Percentiles rank a stretch among this genome's conserved stretches.
Evolutionary conservation across 2,329 filamentous ascomycete species (phyloP).

Genomic region (Calonectria fujianensis): DNA sequence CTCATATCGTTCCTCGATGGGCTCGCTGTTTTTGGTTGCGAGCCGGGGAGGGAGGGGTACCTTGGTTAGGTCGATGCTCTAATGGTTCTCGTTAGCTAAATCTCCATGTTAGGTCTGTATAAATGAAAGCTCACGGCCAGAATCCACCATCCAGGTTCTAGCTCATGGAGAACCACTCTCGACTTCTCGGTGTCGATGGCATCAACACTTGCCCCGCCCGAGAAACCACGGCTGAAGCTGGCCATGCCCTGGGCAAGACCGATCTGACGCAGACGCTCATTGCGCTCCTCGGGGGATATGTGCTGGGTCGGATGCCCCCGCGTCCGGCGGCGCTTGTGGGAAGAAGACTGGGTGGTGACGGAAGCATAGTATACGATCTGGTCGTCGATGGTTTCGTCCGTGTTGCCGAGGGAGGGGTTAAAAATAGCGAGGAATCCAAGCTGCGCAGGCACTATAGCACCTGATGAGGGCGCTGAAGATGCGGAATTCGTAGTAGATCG

Average conservation of each 20-base stretch:
- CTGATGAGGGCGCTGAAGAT: constrained; percentile 42
- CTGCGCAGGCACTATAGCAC: constrained; percentile 78
- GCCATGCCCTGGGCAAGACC: constrained; percentile 98
- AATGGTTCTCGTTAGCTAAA: constrained; percentile 32
- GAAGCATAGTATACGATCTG: constrained; percentile 97
- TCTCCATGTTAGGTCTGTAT: background rate
- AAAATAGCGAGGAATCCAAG: constrained; percentile 96
- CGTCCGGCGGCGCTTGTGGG: constrained; percentile 65
- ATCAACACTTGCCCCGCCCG: constrained; percentile 84
- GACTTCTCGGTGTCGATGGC: constrained; percentile 93
- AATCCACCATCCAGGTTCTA: constrained; percentile 97
- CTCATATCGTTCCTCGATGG: constrained; percentile 73
- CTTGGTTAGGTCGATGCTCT: constrained; percentile 84
- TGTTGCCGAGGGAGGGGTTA: constrained; percentile 85
- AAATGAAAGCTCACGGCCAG: constrained; percentile 79
- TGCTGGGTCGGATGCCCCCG: constrained; percentile 65
- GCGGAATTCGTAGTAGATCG: constrained; percentile 41
- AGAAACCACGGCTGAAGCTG: constrained; percentile 92
- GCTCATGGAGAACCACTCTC: constrained; percentile 87
- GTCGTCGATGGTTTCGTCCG: constrained; percentile 77
- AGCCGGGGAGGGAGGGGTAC: constrained; percentile 76
- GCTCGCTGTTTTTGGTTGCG: constrained; percentile 63
- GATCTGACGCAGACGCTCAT: constrained; percentile 93
- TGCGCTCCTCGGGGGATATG: constrained; percentile 79
- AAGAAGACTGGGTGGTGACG: constrained; percentile 64